Conservation (phyloP, 2,329 filamentous ascomycete genomes). For the Aureobasidium pullulans region DNA sequence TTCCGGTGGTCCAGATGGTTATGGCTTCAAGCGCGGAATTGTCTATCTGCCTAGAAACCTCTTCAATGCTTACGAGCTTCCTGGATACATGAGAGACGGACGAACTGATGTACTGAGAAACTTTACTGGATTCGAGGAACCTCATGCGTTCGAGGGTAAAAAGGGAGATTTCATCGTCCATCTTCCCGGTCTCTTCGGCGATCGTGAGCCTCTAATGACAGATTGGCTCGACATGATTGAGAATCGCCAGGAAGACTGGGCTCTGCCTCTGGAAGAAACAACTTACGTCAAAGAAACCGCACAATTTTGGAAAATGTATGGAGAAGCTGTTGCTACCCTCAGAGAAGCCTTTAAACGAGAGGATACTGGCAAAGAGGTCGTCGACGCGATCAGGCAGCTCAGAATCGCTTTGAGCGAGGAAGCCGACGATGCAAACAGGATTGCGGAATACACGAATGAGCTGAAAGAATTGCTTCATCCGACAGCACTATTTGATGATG, state of each 20-base stretch:
- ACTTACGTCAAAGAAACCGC: slow-evolving; percentile 14
- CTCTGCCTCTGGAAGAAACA: slow-evolving; percentile 14
- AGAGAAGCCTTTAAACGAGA: slow-evolving; percentile 15
- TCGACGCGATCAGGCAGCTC: not conserved
- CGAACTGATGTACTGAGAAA: not conserved
- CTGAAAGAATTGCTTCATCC: not conserved
- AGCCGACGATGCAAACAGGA: not conserved
- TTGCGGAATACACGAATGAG: not conserved
- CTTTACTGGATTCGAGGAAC: slow-evolving; percentile 25
- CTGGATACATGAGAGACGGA: not conserved
- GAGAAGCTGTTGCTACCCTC: slow-evolving; percentile 20
- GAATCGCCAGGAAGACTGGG: slow-evolving; percentile 3
- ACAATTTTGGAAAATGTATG: slow-evolving; percentile 19
- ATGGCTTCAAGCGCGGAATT: not conserved
- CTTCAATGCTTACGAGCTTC: slow-evolving; percentile 14
- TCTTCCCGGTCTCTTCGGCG: slow-evolving; percentile 16
- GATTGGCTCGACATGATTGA: slow-evolving; percentile 16
- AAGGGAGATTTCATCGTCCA: slow-evolving; percentile 16
- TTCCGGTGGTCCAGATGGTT: not conserved
- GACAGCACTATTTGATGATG: not conserved
- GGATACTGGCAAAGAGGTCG: not conserved
- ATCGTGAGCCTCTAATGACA: slow-evolving; percentile 16
- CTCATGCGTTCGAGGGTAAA: slow-evolving; percentile 6
- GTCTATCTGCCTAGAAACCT: slow-evolving; percentile 8
- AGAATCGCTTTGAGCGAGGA: not conserved